Conservation (phyloP, 768 basidiomycete species). For the Lactarius pseudohatsudake region DNA sequence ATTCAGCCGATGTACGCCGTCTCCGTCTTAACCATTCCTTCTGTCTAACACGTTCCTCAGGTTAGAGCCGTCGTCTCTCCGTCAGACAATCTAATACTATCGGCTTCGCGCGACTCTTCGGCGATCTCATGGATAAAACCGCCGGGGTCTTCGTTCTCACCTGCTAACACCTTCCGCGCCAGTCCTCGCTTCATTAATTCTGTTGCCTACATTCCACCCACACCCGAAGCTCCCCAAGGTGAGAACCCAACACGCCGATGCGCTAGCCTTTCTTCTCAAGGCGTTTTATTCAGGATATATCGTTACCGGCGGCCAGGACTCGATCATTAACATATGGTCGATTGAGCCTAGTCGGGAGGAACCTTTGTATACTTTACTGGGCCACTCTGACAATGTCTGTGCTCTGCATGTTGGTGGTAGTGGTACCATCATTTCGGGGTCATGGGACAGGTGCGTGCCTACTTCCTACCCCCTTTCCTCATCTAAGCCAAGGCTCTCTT, state of each 20-base stretch:
- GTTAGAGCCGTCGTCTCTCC: conserved; percentile 83
- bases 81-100: conserved; percentile 74
- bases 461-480: not conserved
- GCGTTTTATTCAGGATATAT: conserved; percentile 51
- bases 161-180: conserved; percentile 54
- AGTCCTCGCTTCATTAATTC: conserved; percentile 81
- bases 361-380: conserved; percentile 79
- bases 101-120: conserved; percentile 88
- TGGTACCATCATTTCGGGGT: conserved; percentile 87
- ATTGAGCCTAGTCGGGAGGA: conserved; percentile 60
- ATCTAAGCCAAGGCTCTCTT: not conserved
- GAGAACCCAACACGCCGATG: conserved; percentile 28
- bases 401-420: conserved; percentile 67
- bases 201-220: conserved; percentile 64
- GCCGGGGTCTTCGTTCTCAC: conserved; percentile 50
- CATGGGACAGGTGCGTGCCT: conserved; percentile 86
- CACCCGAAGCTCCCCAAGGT: conserved; percentile 70
- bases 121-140: conserved; percentile 81
- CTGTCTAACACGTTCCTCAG: conserved; percentile 42
- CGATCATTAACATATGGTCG: conserved; percentile 80
- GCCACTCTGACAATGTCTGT: conserved; percentile 91
- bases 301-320: conserved; percentile 88
- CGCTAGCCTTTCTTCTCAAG: conserved; percentile 28
- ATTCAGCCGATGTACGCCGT: conserved; percentile 70
- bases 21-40: conserved; percentile 22